Base-by-base conservation (phyloP, 495 filamentous ascomycete genomes). In the Symbiotaphrina buchneri region DNA sequence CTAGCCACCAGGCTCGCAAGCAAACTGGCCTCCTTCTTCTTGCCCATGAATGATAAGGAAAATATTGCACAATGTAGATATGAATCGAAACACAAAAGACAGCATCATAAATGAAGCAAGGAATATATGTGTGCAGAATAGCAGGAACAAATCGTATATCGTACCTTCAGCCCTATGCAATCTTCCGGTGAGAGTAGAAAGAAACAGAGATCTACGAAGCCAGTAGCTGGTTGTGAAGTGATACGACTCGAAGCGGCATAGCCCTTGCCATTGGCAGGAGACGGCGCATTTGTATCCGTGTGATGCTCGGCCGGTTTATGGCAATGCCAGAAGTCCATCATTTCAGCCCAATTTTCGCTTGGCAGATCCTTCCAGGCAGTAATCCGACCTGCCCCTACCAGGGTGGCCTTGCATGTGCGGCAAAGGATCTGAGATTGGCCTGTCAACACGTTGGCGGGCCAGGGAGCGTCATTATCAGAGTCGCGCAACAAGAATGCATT, bases 261-360 rank as follows among this genome's bases (percentile, higher is more conserved):
- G 0, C 74, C 81, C 44, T 75, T 75, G 1, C 58, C 51, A 24
- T n/a, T n/a, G n/a, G 54, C 53, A 6, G 21, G 6, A 17, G 47
- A 41, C 33, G 52, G 41, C 18, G 51, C 35, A 18, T 47, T 37
- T 13, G 54, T 38, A 13, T 59, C 39, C n/a, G 41, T 41, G 16
- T 49, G 46, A 22, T 61, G 52, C 4, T 54, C 53, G 33, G 68
- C 53, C 26, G 82, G 87, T 45, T 94, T 95, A 48, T 97, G 87
- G 46, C 87, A 99, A 50, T 99, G 87, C 87, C 87, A 99, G 41
- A 94, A 92, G 46, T 99, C 87, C 87, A 99, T 99, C 90, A 95
- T 94, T 49, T 99, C 87, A 1, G 85, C 87, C 87, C 87, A 99
- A 42, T 91, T 87, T 36, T 84, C 81, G 40, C 80, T 91, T 1